Evolutionary conservation across 148 eudicot genomes (phyloP), one percentile per base, ranked within the genome.

Genomic region (Vaccinium myrtillus): DNA sequence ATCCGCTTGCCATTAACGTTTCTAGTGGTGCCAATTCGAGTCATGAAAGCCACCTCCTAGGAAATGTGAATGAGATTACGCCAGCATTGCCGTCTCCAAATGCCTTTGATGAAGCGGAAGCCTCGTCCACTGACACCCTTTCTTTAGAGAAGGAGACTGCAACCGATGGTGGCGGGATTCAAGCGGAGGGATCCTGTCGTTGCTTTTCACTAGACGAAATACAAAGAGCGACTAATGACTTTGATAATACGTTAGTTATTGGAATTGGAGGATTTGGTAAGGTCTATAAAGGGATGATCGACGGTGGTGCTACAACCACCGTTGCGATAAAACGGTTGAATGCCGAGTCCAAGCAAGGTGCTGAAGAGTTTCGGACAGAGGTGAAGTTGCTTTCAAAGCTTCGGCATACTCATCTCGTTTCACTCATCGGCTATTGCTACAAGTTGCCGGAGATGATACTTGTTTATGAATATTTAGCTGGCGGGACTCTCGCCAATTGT

Each of bases 321-420:
- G 79, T 11, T 5, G 79, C 79, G 16, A 23, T 76, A 49, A 76
- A 76, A 56, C 32, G 79, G 55, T 76, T 21, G 56, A 49, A 76
- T 49, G 2, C 55, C 2, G 3, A n/a, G 7, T 76, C 79, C 2
- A 76, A 76, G 1, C 79, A 76, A 48, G 79, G 79, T 0, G 56
- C 18, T 0, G 30, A 65, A 65, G 71, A 65, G 14, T 65, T 65
- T 65, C 9, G 71, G 32, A 23, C 71, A 65, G 71, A 65, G 6
- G 36, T 76, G 0, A 49, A 48, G 30, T 46, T 76, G 56, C 79
- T 76, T 21, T n/a, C 79, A 23, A 18, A 76, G 79, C 18, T 49
- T 16, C 32, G 30, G 16, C 55, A 76, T 23, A 48, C 32, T 2
- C 27, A 76, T 76, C 56, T 76, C 0, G 56, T 76, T 23, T 51